phyloP scores from a whole-genome alignment of 768 basidiomycete genomes.

The Nidularia sp. region DNA sequence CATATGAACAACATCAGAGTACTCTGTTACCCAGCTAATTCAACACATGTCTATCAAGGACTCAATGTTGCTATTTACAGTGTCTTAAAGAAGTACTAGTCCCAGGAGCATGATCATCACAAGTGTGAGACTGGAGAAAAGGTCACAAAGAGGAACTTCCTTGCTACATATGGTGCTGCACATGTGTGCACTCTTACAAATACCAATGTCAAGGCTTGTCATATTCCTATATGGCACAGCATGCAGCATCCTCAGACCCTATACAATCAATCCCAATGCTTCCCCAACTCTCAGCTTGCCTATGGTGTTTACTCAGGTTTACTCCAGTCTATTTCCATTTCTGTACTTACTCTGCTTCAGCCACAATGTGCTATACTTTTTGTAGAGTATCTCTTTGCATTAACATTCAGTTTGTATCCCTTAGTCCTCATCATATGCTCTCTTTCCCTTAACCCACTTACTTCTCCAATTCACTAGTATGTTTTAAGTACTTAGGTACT shows the following conservation, averaged over 20 bases:
- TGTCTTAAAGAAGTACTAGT: neutral
- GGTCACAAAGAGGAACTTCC: neutral
- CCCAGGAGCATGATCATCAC: neutral
- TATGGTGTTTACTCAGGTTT: neutral
- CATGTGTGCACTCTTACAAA: neutral
- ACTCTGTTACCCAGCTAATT: constrained; percentile 23
- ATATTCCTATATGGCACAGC: neutral
- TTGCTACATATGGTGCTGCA: neutral
- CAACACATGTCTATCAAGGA: constrained; percentile 6
- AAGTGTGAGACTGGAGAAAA: neutral
- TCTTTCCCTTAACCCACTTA: no score
- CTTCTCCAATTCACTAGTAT: no score
- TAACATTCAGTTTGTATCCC: no score
- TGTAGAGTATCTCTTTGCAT: no score
- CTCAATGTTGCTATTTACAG: neutral
- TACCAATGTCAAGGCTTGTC: neutral
- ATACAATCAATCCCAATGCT: no score
- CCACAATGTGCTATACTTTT: no score
- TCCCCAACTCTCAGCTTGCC: no score
- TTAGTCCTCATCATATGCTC: no score
- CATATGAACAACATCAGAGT: constrained; percentile 18
- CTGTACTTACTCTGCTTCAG: neutral
- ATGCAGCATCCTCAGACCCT: neutral
- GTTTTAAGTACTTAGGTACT: no score
- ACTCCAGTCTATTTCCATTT: neutral